Base-by-base conservation (phyloP, 2,329 filamentous ascomycete species). In the Cadophora luteo-olivacea region DNA sequence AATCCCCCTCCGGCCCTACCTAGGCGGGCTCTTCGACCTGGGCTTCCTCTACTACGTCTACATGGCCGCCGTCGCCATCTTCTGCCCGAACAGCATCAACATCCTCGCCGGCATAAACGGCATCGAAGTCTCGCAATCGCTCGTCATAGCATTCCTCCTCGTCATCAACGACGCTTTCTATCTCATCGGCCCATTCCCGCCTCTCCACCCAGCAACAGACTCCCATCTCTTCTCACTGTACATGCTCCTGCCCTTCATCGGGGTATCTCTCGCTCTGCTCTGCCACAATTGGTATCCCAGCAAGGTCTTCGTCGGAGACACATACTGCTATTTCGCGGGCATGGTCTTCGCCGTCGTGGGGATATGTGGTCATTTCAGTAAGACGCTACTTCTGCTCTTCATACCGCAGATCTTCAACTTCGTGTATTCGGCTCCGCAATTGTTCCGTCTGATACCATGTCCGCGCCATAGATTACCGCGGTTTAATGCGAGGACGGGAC, bases 81-180 rank as follows among this genome's bases (percentile, higher is more conserved):
- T 99, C 84, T 97, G 94, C 74, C 94, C 96, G 7, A 98, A 99
- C 82, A 94, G 93, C 80, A 99, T 99, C 87, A 99, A 99, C 84
- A 99, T 99, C 82, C 85, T 99, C n/a, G 96, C 96, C 0, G 96
- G 96, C n/a, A 93, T 99, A 81, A 99, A 99, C 80, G 96, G 96
- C 66, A 96, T 99, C 79, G 96, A 99, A 80, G 96, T 98, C 66
- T 89, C 92, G 12, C 96, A 99, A 82, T 97, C 94, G 69, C 84
- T 99, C 71, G 92, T 97, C 72, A 93, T 99, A 78, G 95, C 94
- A 32, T 80, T 89, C 64, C 86, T 98, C 62, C 88, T 99, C 73
- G 87, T 91, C 69, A 82, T 93, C 78, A 99, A 99, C 82, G 96
- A 98, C 79, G 84, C 87, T 64, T 86, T 98, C 72, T 99, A 98